Percentiles rank a stretch among this genome's conserved stretches.
Evolutionary conservation across 441 rosid genomes (phyloP).

Genomic region (Erysimum pusillum): DNA sequence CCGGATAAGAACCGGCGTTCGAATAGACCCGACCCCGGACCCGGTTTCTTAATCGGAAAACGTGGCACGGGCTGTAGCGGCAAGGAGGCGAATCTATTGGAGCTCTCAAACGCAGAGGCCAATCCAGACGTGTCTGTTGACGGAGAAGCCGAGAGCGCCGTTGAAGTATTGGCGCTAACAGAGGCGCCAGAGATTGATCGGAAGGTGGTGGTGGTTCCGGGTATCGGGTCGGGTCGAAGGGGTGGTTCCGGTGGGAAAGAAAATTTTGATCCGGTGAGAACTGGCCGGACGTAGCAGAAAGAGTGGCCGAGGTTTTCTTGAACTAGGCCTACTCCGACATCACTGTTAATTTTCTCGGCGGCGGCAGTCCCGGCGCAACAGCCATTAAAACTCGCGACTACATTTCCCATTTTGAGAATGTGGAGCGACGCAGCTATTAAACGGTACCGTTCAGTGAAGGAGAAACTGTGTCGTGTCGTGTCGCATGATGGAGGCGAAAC

Average conservation of each 20-base stretch:
- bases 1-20: conserved; percentile 64
- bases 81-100: conserved; percentile 62
- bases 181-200: conserved; percentile 80
- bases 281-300: conserved; percentile 61
- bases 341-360: conserved; percentile 50
- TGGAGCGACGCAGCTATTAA: background rate
- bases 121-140: conserved; percentile 39
- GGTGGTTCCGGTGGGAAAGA: conserved; percentile 50
- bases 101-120: conserved; percentile 66
- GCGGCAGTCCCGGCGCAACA: conserved; percentile 51
- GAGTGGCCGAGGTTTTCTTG: conserved; percentile 65
- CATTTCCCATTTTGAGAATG: conserved; percentile 57
- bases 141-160: conserved; percentile 56
- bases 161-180: conserved; percentile 70
- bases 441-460: background rate
- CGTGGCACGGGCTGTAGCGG: conserved; percentile 71
- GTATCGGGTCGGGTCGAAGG: conserved; percentile 40
- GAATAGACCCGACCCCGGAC: conserved; percentile 46
- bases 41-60: conserved; percentile 35
- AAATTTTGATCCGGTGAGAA: conserved; percentile 27
- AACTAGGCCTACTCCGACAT: conserved; percentile 26
- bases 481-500: background rate
- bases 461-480: conserved; percentile 11
- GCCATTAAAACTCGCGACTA: conserved; percentile 36
- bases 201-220: conserved; percentile 53